Conservation (phyloP, 2,329 filamentous ascomycete species). For the Aspergillus intermedius region DNA sequence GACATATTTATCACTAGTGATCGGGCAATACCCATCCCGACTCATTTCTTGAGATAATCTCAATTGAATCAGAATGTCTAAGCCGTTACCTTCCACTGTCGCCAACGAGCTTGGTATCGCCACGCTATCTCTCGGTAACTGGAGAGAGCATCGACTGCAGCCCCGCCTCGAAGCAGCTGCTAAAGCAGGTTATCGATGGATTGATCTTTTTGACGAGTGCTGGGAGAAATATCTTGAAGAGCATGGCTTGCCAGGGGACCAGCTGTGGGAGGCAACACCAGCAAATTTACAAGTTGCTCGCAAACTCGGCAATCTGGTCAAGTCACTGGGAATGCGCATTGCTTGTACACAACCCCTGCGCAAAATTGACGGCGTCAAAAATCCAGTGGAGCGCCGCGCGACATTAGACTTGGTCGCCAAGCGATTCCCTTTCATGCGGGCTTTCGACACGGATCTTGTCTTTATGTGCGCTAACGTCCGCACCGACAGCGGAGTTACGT, state of each 20-base stretch:
- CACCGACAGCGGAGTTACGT: constrained; percentile 22
- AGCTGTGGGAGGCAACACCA: constrained; percentile 23
- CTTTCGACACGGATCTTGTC: constrained; percentile 29
- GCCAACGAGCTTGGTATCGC: constrained; percentile 25
- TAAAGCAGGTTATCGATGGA: constrained; percentile 23
- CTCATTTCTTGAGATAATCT: too few species aligned
- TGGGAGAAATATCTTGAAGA: constrained; percentile 28
- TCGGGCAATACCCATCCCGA: too few species aligned
- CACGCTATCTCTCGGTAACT: constrained; percentile 27
- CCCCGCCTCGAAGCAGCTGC: constrained; percentile 25
- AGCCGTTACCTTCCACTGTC: constrained; percentile 10
- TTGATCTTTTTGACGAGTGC: constrained; percentile 31
- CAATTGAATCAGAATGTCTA: constrained; percentile 6
- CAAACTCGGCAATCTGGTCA: constrained; percentile 22
- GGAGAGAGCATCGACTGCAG: constrained; percentile 20
- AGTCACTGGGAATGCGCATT: constrained; percentile 26
- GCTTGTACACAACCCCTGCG: constrained; percentile 28
- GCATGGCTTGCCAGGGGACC: constrained; percentile 16
- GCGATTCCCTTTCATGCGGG: constrained; percentile 31
- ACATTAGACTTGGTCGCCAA: constrained; percentile 23
- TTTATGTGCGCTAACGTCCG: constrained; percentile 31
- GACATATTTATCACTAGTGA: too few species aligned
- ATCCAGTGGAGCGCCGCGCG: constrained; percentile 18
- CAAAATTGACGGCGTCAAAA: constrained; percentile 25
- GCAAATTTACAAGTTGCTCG: constrained; percentile 21